These are phyloP conservation scores for Scheffersomyces amazonensis DNA, from an alignment of 805 yeast species.

Conservation along the genomic window DNA sequence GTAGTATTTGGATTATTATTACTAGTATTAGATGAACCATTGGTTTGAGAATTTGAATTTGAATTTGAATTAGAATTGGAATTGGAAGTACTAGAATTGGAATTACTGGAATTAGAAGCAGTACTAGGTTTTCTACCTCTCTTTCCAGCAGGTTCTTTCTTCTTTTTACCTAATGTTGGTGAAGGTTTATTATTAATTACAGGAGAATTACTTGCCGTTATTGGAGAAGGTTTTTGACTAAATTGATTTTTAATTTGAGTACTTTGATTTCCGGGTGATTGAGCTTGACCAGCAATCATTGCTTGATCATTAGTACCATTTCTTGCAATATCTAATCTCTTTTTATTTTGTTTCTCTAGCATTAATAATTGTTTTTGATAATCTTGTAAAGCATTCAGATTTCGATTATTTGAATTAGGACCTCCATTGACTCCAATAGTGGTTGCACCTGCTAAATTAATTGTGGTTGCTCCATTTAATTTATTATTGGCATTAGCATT, in stretches of 20 bases:
- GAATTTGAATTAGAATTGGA: conserved; percentile 9
- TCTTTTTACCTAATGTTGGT: conserved; percentile 27
- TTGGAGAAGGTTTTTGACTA: conserved; percentile 20
- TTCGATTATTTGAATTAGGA: conserved; percentile 15
- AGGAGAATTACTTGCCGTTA: conserved; percentile 30
- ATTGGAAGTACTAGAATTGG: conserved; percentile 8
- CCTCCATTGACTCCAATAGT: background rate
- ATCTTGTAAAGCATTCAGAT: conserved; percentile 66
- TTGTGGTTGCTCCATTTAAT: background rate
- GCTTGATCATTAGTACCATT: conserved; percentile 21
- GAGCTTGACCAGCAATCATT: conserved; percentile 10
- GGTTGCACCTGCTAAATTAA: conserved; percentile 8
- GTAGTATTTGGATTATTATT: conserved; percentile 9
- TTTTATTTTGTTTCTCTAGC: conserved; percentile 73
- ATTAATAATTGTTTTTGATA: conserved; percentile 77
- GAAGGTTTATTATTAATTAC: conserved; percentile 31
- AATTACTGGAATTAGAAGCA: conserved; percentile 13
- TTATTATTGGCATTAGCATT: conserved; percentile 16
- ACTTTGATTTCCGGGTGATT: conserved; percentile 7
- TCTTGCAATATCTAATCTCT: conserved; percentile 55
- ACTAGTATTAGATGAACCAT: conserved; percentile 4
- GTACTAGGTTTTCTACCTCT: conserved; percentile 30
- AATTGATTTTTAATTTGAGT: conserved; percentile 4
- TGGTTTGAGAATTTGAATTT: conserved; percentile 6
- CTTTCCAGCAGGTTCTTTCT: conserved; percentile 29